Base-by-base conservation (phyloP, 495 filamentous ascomycete species). In the Xylaria cubensis region DNA sequence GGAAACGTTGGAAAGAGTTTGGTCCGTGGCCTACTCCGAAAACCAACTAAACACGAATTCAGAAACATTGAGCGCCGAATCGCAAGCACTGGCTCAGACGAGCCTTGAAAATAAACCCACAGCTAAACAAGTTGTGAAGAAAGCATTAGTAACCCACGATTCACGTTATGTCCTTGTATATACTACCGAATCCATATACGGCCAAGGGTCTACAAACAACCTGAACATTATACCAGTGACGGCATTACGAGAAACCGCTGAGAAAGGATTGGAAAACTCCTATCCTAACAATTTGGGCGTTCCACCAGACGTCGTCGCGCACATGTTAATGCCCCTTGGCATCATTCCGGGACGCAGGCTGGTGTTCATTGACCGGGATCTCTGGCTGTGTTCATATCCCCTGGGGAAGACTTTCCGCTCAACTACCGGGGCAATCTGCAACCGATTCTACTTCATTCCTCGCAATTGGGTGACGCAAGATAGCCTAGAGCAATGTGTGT, bases 391-490 rank as follows among this genome's bases (percentile, higher is more conserved):
- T 10, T 64, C 62, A 50, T 64, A 64, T 48, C 62, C 21, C 5
- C 26, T 46, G 0, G 62, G 42, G 10, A 64, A 36, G 24, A 46
- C n/a, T 26, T 64, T 48, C 17, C 5, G 48, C 0, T 64, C 62
- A 3, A 17, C 62, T 19, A 32, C 62, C 15, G 24, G 62, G 5
- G 62, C 62, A 15, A 42, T 48, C 13, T 64, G 50, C 34, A 26
- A 64, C 42, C 39, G 62, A 2, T 46, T 64, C 24, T 64, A 64
- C 41, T 64, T 64, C 32, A 64, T 64, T 17, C 62, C 62, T n/a
- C 62, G 42, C 24, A 48, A 64, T 42, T 64, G 41, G 62, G 26
- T 64, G 15, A 44, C 62, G 2, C 29, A 13, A 13, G 41, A 64
- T 3, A 64, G 41, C 26, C 1, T 64, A 46, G 21, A 64, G 24